phyloP scores from a whole-genome alignment of 129 eudicot genomes.

The Deinandra increscens region DNA sequence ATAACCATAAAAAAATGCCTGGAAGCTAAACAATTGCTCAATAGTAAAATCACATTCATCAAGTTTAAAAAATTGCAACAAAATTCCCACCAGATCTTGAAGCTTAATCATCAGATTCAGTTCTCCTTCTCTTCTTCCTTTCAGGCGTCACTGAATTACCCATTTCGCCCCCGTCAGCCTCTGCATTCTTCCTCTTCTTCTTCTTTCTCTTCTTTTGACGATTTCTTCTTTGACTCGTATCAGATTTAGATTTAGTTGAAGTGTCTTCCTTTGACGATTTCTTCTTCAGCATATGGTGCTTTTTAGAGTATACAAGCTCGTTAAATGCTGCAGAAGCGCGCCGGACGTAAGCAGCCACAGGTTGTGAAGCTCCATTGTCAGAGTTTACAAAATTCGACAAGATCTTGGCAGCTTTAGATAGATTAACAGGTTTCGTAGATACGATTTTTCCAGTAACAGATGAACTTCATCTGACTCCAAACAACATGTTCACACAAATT shows the following conservation, averaged over 20 bases:
- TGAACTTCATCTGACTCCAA: slow-evolving; percentile 43
- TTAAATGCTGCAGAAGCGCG: slow-evolving; percentile 46
- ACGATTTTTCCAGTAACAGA: slow-evolving; percentile 41
- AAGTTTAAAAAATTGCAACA: slow-evolving; percentile 19
- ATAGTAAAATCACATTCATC: slow-evolving; percentile 11
- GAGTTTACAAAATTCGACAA: slow-evolving; percentile 41
- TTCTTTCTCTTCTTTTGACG: slow-evolving; percentile 31
- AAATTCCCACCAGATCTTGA: slow-evolving; percentile 13
- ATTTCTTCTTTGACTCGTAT: slow-evolving; percentile 25
- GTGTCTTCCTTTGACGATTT: slow-evolving; percentile 17
- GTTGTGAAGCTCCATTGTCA: slow-evolving; percentile 55
- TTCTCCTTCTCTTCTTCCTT: slow-evolving; percentile 37
- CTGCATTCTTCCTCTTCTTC: slow-evolving; percentile 36
- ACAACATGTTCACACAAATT: slow-evolving; percentile 7
- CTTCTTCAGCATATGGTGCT: slow-evolving; percentile 22
- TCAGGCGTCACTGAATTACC: slow-evolving; percentile 3
- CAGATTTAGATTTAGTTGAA: slow-evolving; percentile 24
- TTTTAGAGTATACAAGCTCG: slow-evolving; percentile 35
- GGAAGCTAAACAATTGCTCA: slow-evolving; percentile 12
- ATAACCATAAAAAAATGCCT: slow-evolving; percentile 24
- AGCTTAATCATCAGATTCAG: slow-evolving; percentile 23
- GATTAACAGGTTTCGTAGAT: slow-evolving; percentile 42
- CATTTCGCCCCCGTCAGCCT: slow-evolving; percentile 23
- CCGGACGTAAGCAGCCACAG: slow-evolving; percentile 42
- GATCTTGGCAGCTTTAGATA: slow-evolving; percentile 47